phyloP scores from a whole-genome alignment of 345 rosid genomes.

The Euphorbia peplus region DNA sequence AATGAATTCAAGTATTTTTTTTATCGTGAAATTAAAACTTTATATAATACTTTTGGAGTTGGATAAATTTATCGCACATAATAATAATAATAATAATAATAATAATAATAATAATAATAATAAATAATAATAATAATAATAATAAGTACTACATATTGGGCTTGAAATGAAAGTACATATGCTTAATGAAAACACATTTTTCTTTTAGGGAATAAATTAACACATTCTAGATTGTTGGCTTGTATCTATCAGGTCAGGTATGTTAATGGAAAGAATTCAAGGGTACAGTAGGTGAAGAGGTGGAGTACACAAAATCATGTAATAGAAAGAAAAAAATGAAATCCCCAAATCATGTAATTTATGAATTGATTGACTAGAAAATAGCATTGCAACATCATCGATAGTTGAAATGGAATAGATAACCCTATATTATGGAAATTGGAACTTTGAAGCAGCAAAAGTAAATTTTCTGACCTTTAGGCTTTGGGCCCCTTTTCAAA shows the following conservation, averaged over 20 bases:
- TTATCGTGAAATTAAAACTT: neutral
- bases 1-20: too few relatives aligned
- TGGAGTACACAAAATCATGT: constrained; percentile 18
- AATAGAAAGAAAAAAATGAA: neutral
- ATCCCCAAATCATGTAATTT: neutral
- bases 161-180: neutral
- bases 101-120: neutral
- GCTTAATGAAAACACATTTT: too few relatives aligned
- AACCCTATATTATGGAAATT: too few relatives aligned
- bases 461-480: too few relatives aligned
- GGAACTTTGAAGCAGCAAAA: too few relatives aligned
- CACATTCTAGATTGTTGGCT: constrained; percentile 33
- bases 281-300: constrained; percentile 34
- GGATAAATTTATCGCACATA: neutral
- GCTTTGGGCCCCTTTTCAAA: too few relatives aligned
- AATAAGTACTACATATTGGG: neutral
- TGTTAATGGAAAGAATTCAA: constrained; percentile 22
- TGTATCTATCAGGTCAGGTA: constrained; percentile 51
- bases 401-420: neutral
- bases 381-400: neutral
- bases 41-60: too few relatives aligned
- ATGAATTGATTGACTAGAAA: neutral
- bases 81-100: neutral
- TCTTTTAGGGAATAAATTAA: too few relatives aligned
- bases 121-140: neutral